These are phyloP conservation scores for Insectozyma bohioensis DNA, from an alignment of 1,139 yeast species.

Conservation along the genomic window DNA sequence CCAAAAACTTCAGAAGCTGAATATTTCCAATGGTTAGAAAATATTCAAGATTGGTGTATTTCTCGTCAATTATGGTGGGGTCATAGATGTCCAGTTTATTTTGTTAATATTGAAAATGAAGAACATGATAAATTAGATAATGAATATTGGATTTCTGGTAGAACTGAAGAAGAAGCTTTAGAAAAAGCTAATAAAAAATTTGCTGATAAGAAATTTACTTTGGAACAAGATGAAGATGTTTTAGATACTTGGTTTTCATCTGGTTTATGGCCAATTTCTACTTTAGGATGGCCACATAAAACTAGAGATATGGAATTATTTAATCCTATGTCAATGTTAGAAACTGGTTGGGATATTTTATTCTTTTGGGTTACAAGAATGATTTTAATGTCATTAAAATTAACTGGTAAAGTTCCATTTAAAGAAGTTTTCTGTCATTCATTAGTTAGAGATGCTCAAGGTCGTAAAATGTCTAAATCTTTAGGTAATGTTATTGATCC, in stretches of 20 bases:
- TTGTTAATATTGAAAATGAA: slow-evolving; percentile 76
- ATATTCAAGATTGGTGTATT: slow-evolving; percentile 99
- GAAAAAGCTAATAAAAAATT: slow-evolving; percentile 75
- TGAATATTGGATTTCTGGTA: slow-evolving; percentile 89
- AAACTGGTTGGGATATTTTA: slow-evolving; percentile 98
- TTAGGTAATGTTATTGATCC: slow-evolving; percentile 97
- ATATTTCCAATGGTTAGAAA: slow-evolving; percentile 93
- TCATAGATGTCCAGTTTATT: slow-evolving; percentile 96
- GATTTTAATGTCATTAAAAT: slow-evolving; percentile 87
- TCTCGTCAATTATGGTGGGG: slow-evolving; percentile 99
- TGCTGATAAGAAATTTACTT: slow-evolving; percentile 65
- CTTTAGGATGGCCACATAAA: slow-evolving; percentile 92
- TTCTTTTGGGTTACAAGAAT: slow-evolving; percentile 99
- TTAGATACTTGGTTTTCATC: slow-evolving; percentile 98
- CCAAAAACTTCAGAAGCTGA: slow-evolving; percentile 93
- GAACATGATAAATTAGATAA: slow-evolving; percentile 61
- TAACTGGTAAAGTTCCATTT: slow-evolving; percentile 91
- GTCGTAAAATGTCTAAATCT: slow-evolving; percentile 98
- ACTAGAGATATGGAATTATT: slow-evolving; percentile 73
- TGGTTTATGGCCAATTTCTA: slow-evolving; percentile 97
- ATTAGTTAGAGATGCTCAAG: slow-evolving; percentile 97
- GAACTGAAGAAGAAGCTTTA: slow-evolving; percentile 77
- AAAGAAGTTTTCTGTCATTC: slow-evolving; percentile 98
- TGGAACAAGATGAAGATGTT: slow-evolving; percentile 97
- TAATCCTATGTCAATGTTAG: slow-evolving; percentile 90